These are phyloP conservation scores for Sporothrix humicola DNA, from an alignment of 2,329 filamentous ascomycete genomes.

Conservation along the genomic window DNA sequence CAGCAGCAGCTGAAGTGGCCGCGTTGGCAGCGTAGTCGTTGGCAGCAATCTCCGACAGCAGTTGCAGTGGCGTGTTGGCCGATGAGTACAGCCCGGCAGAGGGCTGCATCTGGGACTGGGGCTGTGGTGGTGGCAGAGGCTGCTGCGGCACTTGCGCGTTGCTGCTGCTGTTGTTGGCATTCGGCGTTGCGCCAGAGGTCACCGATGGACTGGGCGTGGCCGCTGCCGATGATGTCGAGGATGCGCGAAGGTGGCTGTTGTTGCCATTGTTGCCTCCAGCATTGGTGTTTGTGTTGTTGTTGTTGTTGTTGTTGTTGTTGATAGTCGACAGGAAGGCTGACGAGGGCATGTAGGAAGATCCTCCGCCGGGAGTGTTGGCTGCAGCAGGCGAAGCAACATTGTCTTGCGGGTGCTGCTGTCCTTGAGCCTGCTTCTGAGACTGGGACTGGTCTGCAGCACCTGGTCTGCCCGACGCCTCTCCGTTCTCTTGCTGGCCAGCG, in stretches of 20 bases:
- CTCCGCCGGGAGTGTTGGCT: neutral
- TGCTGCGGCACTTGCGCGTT: conserved; percentile 35
- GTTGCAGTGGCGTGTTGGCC: conserved; percentile 60
- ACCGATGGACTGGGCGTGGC: conserved; percentile 16
- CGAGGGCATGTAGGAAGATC: neutral
- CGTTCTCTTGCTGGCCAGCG: conserved; percentile 4
- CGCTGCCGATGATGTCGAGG: conserved; percentile 30
- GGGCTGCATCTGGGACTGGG: conserved; percentile 3
- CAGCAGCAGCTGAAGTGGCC: conserved; percentile 36
- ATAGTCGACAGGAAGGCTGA: conserved; percentile 17
- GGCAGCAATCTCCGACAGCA: conserved; percentile 63
- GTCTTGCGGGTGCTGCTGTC: neutral
- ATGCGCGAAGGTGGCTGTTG: conserved; percentile 35
- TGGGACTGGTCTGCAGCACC: conserved; percentile 3
- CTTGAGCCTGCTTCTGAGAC: neutral
- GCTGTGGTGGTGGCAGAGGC: neutral
- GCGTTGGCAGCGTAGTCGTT: conserved; percentile 46
- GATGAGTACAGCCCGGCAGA: conserved; percentile 39
- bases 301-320: conserved; percentile 12
- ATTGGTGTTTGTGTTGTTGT: conserved; percentile 5
- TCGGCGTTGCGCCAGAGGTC: conserved; percentile 17
- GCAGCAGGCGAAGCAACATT: conserved; percentile 6
- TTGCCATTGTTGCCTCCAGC: conserved; percentile 5
- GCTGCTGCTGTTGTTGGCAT: conserved; percentile 35
- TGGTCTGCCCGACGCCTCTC: neutral